These are phyloP conservation scores for Debaryomyces coudertii DNA, from an alignment of 1,139 yeast species.

Conservation along the genomic window DNA sequence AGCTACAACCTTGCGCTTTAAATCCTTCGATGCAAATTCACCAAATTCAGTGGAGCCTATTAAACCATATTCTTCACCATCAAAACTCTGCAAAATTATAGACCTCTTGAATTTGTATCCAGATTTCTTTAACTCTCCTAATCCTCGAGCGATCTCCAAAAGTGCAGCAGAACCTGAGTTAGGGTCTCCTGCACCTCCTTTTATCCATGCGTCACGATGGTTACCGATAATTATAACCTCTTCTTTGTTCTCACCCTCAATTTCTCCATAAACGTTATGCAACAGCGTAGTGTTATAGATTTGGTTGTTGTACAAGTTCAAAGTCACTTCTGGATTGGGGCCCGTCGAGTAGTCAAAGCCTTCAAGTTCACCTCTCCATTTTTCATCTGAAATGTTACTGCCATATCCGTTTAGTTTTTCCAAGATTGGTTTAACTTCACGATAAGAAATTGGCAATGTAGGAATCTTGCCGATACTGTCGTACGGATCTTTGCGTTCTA, in stretches of 20 bases:
- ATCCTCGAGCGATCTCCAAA: conserved; percentile 49
- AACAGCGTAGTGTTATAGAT: conserved; percentile 45
- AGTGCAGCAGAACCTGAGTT: conserved; percentile 49
- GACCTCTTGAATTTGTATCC: conserved; percentile 48
- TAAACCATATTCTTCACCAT: conserved; percentile 53
- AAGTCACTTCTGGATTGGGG: conserved; percentile 47
- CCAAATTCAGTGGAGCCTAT: conserved; percentile 53
- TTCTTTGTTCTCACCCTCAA: conserved; percentile 42
- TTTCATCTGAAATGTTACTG: conserved; percentile 26
- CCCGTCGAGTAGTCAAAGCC: conserved; percentile 48
- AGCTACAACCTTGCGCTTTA: conserved; percentile 45
- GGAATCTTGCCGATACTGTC: conserved; percentile 49
- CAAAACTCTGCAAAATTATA: conserved; percentile 45
- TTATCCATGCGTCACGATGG: conserved; percentile 59
- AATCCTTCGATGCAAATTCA: conserved; percentile 39
- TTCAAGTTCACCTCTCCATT: conserved; percentile 47
- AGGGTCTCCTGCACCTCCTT: conserved; percentile 56
- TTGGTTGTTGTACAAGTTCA: conserved; percentile 49
- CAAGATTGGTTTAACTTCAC: conserved; percentile 51
- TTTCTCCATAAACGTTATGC: conserved; percentile 50
- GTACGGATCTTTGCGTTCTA: conserved; percentile 46
- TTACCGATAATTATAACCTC: conserved; percentile 51
- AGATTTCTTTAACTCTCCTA: conserved; percentile 46
- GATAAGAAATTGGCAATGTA: conserved; percentile 48
- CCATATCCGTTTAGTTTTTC: conserved; percentile 47